A percentile compares a stretch with the other conserved stretches of the same genome.
phyloP scores from a whole-genome alignment of 176 grass and related monocot species.

The Avena insularis region DNA sequence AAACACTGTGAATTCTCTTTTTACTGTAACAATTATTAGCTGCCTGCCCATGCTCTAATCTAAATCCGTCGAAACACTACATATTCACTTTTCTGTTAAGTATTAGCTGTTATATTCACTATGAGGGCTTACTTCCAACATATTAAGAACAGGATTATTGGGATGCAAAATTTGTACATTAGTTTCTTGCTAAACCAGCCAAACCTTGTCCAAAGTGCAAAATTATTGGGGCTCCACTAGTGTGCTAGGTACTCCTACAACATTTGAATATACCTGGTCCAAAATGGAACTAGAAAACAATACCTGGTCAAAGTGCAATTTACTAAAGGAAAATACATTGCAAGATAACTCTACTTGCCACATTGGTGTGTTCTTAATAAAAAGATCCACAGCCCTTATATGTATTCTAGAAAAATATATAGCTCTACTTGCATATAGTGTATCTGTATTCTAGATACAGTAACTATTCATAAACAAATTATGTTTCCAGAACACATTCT shows the following conservation, averaged over 20 bases:
- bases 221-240: neutral
- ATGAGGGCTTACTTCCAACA: neutral
- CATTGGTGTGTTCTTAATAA: neutral
- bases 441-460: neutral
- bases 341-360: neutral
- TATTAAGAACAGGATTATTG: constrained; percentile 10
- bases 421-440: constrained; percentile 1
- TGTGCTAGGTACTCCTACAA: neutral
- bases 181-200: neutral
- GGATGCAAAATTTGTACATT: neutral
- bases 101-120: constrained; percentile 15
- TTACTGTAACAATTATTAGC: neutral
- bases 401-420: constrained; percentile 2
- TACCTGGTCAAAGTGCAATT: constrained; percentile 4
- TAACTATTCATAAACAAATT: neutral
- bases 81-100: neutral
- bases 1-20: neutral
- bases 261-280: neutral
- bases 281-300: constrained; percentile 2
- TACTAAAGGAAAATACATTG: neutral
- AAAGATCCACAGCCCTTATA: neutral
- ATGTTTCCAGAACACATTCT: neutral
- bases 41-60: neutral
- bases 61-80: neutral
- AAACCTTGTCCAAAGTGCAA: neutral